Evolutionary conservation across 352 stramenopile genomes (phyloP).

Genomic region (Poterioochromonas sp.): DNA sequence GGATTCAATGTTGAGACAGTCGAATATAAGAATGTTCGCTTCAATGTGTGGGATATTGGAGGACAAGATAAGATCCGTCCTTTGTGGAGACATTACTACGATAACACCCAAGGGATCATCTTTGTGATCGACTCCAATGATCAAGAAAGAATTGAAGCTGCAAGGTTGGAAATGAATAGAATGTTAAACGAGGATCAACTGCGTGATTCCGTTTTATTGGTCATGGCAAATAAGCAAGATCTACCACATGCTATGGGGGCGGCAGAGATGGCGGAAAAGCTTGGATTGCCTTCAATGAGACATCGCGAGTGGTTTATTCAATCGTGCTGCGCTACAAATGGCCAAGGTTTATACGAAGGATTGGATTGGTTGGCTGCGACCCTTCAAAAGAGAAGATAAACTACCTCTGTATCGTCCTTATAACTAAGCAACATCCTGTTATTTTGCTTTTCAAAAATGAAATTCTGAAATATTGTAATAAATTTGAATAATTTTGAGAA

Average conservation of each 20-base stretch:
- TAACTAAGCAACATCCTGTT: no score
- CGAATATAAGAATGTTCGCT: constrained; percentile 99
- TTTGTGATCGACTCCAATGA: constrained; percentile 99
- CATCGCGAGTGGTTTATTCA: constrained; percentile 99
- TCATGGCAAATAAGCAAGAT: constrained; percentile 99
- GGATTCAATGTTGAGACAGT: constrained; percentile 99
- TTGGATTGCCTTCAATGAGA: constrained; percentile 89
- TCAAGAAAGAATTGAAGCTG: constrained; percentile 89
- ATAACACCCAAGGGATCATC: constrained; percentile 98
- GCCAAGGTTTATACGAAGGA: constrained; percentile 96
- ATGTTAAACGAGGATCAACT: constrained; percentile 98
- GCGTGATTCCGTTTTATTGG: constrained; percentile 86
- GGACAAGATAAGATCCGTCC: constrained; percentile 90
- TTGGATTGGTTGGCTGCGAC: constrained; percentile 91
- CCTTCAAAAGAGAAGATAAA: constrained; percentile 56
- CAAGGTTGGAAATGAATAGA: constrained; percentile 90
- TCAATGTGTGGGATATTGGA: constrained; percentile 98
- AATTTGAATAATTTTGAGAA: no score
- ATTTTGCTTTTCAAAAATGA: no score
- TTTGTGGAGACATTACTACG: constrained; percentile 98
- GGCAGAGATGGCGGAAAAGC: constrained; percentile 96
- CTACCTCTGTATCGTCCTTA: no score
- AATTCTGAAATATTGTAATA: no score
- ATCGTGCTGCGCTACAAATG: constrained; percentile 95
- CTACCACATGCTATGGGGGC: constrained; percentile 93